Conservation (phyloP, 495 filamentous ascomycete genomes). For the Cryomyces antarcticus region DNA sequence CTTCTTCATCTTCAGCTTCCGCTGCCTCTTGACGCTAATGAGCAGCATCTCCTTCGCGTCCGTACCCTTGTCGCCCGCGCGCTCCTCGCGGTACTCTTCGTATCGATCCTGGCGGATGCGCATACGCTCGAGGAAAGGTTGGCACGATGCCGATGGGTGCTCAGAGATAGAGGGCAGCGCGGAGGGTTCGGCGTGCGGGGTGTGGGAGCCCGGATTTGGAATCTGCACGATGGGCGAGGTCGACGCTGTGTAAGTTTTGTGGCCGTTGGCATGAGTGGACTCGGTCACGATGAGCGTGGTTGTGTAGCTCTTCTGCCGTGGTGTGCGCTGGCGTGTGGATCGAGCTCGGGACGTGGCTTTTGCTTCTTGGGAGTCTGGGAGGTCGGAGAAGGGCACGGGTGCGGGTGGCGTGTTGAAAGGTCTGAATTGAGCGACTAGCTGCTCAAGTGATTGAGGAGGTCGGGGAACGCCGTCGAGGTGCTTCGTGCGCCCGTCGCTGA, state of each 20-base stretch:
- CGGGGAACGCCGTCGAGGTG: constrained; percentile 12
- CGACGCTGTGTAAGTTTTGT: constrained; percentile 31
- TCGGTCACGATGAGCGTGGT: constrained; percentile 69
- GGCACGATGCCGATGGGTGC: neutral
- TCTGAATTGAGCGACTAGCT: constrained; percentile 36
- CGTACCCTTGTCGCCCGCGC: neutral
- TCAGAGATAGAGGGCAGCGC: neutral
- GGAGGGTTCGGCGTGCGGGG: constrained; percentile 3
- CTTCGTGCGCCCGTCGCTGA: constrained; percentile 10
- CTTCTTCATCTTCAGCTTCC: constrained; percentile 98
- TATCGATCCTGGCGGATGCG: constrained; percentile 8
- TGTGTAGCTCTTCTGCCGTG: constrained; percentile 42
- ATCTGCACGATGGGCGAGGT: constrained; percentile 17
- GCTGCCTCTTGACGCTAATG: constrained; percentile 72
- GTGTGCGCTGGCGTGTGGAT: neutral
- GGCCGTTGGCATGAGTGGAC: constrained; percentile 45
- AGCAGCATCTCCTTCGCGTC: constrained; percentile 9
- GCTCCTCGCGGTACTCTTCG: neutral
- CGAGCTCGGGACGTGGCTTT: constrained; percentile 3
- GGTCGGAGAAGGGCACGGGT: constrained; percentile 36
- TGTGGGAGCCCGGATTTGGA: neutral
- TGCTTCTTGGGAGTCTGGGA: constrained; percentile 13
- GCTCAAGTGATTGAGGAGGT: constrained; percentile 25
- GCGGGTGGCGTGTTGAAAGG: constrained; percentile 65
- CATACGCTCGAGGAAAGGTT: constrained; percentile 20